phyloP scores from a whole-genome alignment of 257 asterid species.

The Penstemon newberryi region DNA sequence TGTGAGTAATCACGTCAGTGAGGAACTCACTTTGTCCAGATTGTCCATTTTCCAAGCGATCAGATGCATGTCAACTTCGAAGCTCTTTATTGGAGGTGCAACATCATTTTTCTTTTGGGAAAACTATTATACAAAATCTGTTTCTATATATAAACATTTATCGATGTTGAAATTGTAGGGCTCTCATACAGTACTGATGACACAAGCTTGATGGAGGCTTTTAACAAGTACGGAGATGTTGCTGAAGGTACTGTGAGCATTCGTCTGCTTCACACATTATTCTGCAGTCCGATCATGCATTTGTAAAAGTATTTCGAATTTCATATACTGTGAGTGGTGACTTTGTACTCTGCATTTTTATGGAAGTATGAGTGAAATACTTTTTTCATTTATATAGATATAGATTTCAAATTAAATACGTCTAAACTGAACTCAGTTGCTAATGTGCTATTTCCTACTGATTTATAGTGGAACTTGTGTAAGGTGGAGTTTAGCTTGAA shows the following conservation, averaged over 20 bases:
- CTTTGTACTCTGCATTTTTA: not conserved
- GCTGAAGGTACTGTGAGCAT: conserved; percentile 54
- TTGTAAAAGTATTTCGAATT: not conserved
- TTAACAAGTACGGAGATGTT: conserved; percentile 73
- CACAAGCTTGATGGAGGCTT: conserved; percentile 55
- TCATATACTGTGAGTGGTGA: not conserved
- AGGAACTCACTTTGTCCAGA: conserved; percentile 44
- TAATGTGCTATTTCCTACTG: not conserved
- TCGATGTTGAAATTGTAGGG: conserved; percentile 47
- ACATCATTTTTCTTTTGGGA: conserved; percentile 8
- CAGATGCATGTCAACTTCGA: conserved; percentile 83
- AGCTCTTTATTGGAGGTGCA: conserved; percentile 79
- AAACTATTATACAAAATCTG: not conserved
- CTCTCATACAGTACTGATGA: conserved; percentile 65
- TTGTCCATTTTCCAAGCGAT: conserved; percentile 65
- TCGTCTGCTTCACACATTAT: not conserved
- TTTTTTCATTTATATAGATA: not conserved
- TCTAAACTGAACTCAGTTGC: not conserved
- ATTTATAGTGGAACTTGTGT: not conserved
- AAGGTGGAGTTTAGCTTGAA: conserved; percentile 1
- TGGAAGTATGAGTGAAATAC: not conserved
- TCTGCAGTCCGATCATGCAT: not conserved
- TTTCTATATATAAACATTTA: not conserved
- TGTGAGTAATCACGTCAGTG: conserved; percentile 41
- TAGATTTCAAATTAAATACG: not conserved